Evolutionary conservation across 257 asterid genomes (phyloP), one percentile per base, ranked within the genome.

Genomic region (Voacanga thouarsii): DNA sequence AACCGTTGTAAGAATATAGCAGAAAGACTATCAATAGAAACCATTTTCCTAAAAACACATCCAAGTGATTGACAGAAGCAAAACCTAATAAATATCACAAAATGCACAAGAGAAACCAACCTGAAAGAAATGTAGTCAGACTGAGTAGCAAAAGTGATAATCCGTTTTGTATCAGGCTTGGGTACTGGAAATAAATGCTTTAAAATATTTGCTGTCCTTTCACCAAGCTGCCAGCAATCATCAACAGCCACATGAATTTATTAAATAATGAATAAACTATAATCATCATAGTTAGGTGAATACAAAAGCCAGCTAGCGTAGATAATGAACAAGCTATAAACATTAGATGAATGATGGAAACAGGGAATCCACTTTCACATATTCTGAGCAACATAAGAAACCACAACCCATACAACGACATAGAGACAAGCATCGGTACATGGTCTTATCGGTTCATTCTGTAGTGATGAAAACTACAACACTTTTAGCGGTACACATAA

Each of bases 181-280:
- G 99, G 97, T 23, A 91, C 93, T n/a, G 97, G 99, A 86, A 95
- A 93, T 78, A 95, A 88, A 86, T 91, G 82, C 89, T 91, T 93
- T 53, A 95, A 82, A 82, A 95, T 95, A 78, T 93, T 95, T 28
- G 91, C 90, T 0, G 97, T 93, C 81, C 98, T 89, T 83, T 84
- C 89, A 61, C 98, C 99, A 81, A 92, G 86, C 99, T 93, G 91
- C 78, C 70, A 89, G 53, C 66, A 81, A 80, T 74, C 37, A 80
- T 66, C 78, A 61, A 84, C 57, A 79, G 57, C 67, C 71, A 77
- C 21, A 41, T 55, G 50, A 61, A 39, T 59, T 71, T 44, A 71
- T 39, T 43, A 7, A 50, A 51, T 9, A 75, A 57, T 18, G 5
- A 43, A 70, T 39, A 21, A 57, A 69, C 7, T 15, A 16, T 26